phyloP scores from a whole-genome alignment of 2,329 filamentous ascomycete species.

The Penicillium palitans region DNA sequence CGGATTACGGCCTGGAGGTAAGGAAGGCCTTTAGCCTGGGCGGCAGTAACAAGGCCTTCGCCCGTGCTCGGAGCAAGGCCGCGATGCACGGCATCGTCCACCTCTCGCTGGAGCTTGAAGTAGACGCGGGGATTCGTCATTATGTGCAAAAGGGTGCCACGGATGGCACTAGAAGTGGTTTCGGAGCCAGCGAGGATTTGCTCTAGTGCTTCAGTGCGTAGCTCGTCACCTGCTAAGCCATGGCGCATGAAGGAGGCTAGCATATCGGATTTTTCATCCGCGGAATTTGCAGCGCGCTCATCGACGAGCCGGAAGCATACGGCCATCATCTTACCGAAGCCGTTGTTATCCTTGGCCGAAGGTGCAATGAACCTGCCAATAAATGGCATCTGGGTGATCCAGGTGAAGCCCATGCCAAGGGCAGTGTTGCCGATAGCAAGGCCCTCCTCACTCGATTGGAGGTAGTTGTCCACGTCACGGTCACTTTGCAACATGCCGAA shows the following conservation, averaged over 20 bases:
- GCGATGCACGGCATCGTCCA: conserved; percentile 17
- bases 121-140: conserved; percentile 21
- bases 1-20: conserved; percentile 34
- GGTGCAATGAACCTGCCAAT: conserved; percentile 21
- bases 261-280: conserved; percentile 27
- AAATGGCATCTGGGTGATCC: conserved; percentile 17
- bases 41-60: conserved; percentile 17
- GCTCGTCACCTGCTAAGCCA: conserved; percentile 19
- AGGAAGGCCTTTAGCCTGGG: conserved; percentile 27
- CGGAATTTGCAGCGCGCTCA: conserved; percentile 21
- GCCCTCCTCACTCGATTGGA: conserved; percentile 37
- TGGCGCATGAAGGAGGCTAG: conserved; percentile 32
- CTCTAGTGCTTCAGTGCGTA: conserved; percentile 20
- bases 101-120: conserved; percentile 18
- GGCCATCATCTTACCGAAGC: conserved; percentile 27
- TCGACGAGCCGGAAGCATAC: conserved; percentile 20
- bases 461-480: conserved; percentile 44
- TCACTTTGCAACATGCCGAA: conserved; percentile 51
- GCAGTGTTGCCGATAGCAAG: conserved; percentile 18
- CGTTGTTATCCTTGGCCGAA: conserved; percentile 22
- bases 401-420: conserved; percentile 19
- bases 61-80: conserved; percentile 3
- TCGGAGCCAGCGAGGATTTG: conserved; percentile 25
- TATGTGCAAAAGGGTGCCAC: conserved; percentile 17
- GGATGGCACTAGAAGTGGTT: conserved; percentile 20